Evolutionary conservation across 768 basidiomycete genomes (phyloP), one percentile per base, ranked within the genome.

Genomic region (Suillus fuscotomentosus): DNA sequence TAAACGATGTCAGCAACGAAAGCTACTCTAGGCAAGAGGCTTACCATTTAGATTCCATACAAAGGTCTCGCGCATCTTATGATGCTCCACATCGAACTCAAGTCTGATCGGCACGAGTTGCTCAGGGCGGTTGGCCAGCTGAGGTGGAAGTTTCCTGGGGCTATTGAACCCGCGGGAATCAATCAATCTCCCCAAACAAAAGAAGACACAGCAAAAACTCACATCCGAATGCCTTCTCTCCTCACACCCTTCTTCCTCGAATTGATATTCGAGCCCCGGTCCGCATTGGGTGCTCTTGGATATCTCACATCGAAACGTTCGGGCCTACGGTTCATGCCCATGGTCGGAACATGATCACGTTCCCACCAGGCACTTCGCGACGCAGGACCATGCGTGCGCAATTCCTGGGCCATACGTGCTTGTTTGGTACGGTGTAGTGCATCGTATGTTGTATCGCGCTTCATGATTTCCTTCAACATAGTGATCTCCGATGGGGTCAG

Each of bases 1-100:
- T 97, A 67, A 11, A 41, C 11, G 56, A 45, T 9, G 11, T 43
- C 36, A 27, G 55, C 55, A 68, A 22, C 45, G 62, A 27, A 54
- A 34, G 9, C 11, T 34, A 57, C 24, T 45, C 53, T 2, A 42
- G 64, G 24, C 10, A 9, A 64, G 2, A 36, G 54, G 79, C 86
- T n/a, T 63, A 97, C 96, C 97, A 68, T 91, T 91, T 53, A 96
- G 77, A 71, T 99, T 97, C 97, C 97, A 99, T 53, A 97, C 86
- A 77, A 99, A 98, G 0, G 97, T 95, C 73, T 99, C 97, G 34
- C 95, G 87, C 82, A 98, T 89, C 78, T 90, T 92, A 72, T 92
- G 89, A 71, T 93, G 91, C 63, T 98, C 97, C 56, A 96, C 90
- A 70, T 99, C 97, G 70, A 98, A 89, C 75, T 99, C 97, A 60